Conservation (phyloP, 1,139 yeast species). For the Yamadazyma diospyri region DNA sequence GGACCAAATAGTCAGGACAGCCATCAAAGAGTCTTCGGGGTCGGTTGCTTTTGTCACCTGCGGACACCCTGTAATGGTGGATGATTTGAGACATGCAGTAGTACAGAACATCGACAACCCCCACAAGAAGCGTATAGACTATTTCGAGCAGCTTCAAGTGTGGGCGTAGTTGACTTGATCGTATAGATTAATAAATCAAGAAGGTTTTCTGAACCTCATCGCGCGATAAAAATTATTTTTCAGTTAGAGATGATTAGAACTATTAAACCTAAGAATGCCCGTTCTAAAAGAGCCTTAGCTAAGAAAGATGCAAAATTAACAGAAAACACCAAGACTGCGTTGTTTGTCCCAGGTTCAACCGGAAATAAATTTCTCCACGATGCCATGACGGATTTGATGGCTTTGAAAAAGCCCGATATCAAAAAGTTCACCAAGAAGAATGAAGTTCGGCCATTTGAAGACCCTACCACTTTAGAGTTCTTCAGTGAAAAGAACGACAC, state of each 20-base stretch:
- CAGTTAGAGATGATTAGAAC: constrained; percentile 9
- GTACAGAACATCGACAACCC: constrained; percentile 24
- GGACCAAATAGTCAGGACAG: constrained; percentile 30
- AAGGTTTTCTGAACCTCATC: too few relatives aligned
- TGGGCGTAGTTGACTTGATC: constrained; percentile 42
- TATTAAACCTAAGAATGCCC: constrained; percentile 80
- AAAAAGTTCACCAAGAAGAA: constrained; percentile 87
- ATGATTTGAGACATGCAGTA: constrained; percentile 39
- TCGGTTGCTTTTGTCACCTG: constrained; percentile 46
- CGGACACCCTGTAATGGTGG: constrained; percentile 50
- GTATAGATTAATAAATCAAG: too few relatives aligned
- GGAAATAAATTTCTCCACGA: constrained; percentile 80
- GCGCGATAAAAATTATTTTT: constrained; percentile 5
- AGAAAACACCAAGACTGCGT: constrained; percentile 86
- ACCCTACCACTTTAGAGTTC: constrained; percentile 80
- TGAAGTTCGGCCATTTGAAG: constrained; percentile 91
- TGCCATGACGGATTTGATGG: constrained; percentile 84
- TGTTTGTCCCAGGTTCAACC: constrained; percentile 87
- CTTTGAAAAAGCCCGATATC: constrained; percentile 87
- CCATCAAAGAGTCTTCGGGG: constrained; percentile 34
- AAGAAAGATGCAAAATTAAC: constrained; percentile 83
- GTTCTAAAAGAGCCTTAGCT: constrained; percentile 92
- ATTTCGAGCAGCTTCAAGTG: constrained; percentile 44
- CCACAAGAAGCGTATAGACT: constrained; percentile 38
- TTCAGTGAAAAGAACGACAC: constrained; percentile 92